Percentiles rank a stretch among this genome's conserved stretches.
These are phyloP conservation scores for Diaporthe vaccinii DNA, from an alignment of 2,329 filamentous ascomycete species.

Conservation along the genomic window DNA sequence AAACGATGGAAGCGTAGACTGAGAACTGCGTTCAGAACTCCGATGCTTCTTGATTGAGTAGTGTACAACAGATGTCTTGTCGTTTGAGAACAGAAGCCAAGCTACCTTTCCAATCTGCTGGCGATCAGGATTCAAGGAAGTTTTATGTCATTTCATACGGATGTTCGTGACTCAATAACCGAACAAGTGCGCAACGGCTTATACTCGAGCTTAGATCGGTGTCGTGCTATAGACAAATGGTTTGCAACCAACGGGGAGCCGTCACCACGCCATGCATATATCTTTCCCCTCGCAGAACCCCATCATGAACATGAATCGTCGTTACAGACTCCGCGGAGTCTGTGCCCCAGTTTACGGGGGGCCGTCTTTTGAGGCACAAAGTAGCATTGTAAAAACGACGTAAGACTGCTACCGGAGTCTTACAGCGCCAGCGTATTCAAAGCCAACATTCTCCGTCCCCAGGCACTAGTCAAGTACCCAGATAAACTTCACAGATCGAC, in stretches of 20 bases:
- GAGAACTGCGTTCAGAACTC: background rate
- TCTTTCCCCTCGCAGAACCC: no score
- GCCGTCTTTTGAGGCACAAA: no score
- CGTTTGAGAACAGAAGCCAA: background rate
- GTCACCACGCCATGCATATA: background rate
- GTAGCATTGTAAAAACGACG: no score
- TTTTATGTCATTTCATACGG: background rate
- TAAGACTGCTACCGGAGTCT: no score
- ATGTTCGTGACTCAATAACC: background rate
- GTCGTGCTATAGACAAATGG: background rate
- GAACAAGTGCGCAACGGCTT: background rate
- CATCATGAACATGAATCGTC: no score
- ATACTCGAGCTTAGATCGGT: background rate
- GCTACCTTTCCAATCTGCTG: background rate
- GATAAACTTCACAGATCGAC: no score
- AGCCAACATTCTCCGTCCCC: no score
- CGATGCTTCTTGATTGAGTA: no score
- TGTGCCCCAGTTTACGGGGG: no score
- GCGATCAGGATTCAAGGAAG: background rate
- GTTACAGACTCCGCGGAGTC: no score
- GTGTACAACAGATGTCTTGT: background rate
- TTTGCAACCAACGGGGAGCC: background rate
- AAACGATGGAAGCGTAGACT: background rate
- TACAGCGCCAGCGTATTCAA: no score
- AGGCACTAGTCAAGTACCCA: no score